Evolutionary conservation across 805 yeast genomes (phyloP).

Genomic region (Saturnispora mendoncae): DNA sequence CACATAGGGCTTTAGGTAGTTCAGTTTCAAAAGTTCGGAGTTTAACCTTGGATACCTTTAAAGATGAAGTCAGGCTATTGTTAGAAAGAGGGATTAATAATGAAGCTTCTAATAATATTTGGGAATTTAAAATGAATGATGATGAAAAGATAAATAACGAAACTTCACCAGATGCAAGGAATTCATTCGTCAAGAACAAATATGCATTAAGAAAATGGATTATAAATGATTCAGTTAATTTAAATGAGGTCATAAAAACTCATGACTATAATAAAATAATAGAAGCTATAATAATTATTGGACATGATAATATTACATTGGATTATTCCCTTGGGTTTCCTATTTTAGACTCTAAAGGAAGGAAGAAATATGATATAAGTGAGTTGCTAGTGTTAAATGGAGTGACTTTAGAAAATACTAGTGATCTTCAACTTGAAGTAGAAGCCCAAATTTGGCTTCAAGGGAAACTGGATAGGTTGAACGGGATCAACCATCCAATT

Average conservation of each 20-base stretch:
- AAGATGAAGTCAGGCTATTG: conserved; percentile 49
- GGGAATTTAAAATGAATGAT: conserved; percentile 39
- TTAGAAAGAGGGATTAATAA: conserved; percentile 44
- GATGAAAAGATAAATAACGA: conserved; percentile 26
- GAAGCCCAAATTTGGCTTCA: conserved; percentile 52
- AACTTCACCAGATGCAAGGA: conserved; percentile 39
- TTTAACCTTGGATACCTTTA: conserved; percentile 61
- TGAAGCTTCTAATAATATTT: conserved; percentile 43
- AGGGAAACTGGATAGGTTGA: conserved; percentile 29
- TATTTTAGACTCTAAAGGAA: conserved; percentile 11
- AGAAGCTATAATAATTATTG: conserved; percentile 39
- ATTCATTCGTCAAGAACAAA: conserved; percentile 55
- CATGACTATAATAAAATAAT: conserved; percentile 29
- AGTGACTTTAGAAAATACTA: conserved; percentile 33
- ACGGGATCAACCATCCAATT: conserved; percentile 11
- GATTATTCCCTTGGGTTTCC: conserved; percentile 29
- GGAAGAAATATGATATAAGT: conserved; percentile 37
- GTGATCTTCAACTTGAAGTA: conserved; percentile 8
- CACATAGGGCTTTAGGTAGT: conserved; percentile 81
- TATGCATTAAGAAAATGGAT: conserved; percentile 46
- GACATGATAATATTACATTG: conserved; percentile 40
- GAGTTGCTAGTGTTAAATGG: conserved; percentile 55
- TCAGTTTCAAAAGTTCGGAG: conserved; percentile 74
- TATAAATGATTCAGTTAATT: conserved; percentile 18
- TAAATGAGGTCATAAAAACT: background rate